Evolutionary conservation across 148 eudicot species (phyloP), one percentile per base, ranked within the genome.

Genomic region (Selenicereus undatus): DNA sequence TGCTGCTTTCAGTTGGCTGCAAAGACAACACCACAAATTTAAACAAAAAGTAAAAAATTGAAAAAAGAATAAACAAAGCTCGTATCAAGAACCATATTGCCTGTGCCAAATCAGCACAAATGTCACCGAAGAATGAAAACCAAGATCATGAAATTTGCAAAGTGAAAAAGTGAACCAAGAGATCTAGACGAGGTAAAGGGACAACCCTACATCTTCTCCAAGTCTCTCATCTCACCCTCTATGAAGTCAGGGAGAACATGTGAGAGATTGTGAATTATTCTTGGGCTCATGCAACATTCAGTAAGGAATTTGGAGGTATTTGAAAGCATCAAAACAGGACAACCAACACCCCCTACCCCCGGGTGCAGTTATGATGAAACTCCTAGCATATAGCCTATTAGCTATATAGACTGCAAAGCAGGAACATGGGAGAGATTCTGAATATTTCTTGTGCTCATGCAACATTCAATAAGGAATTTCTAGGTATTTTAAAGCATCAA

Each of bases 1-100:
- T 87, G 77, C 85, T 77, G 79, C 80, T 86, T 68, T 90, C 94
- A 78, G 79, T 84, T 62, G 92, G 91, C 98, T 93, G 93, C 68
- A 73, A 71, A 81, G 48, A 76, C 70, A 60, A 48, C 52, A 48
- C 52, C 43, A 39, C 43, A 39, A 39, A 39, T 7, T 39, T 7
- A 39, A 48, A 48, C 12, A 48, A 48, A 10, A 48, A 48, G 12
- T 12, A 5, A 48, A 10, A 48, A 48, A 51, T 26, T 50, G 22
- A 72, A 32, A 82, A 76, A 62, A 51, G 69, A 22, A 62, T 56
- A 54, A 62, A 78, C n/a, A 21, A 73, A 0, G 22, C 62, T 30
- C 68, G n/a, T 43, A 71, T 74, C 54, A 52, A 62, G 69, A 21
- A 77, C 72, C 81, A 70, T 32, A 52, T 54, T 27, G 42, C 27